Base-by-base conservation (phyloP, 495 filamentous ascomycete genomes). In the Sabuloglossum arenarium region DNA sequence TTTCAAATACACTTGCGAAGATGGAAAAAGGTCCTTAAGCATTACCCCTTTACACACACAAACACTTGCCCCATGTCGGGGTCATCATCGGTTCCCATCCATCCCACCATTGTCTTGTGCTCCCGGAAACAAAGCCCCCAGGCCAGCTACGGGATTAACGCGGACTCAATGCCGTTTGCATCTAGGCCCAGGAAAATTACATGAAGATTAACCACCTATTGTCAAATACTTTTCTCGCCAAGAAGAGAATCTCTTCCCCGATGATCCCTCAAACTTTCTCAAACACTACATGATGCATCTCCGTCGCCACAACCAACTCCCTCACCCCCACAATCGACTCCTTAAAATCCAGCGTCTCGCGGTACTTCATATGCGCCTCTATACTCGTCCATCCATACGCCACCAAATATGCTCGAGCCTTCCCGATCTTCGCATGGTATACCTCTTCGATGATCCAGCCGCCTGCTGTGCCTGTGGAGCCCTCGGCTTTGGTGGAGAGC, bases 331-430 rank as follows among this genome's bases (percentile, higher is more conserved):
- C 39, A 46, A 56, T 56, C 23, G 54, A 54, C 29, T 42, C 61
- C 10, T 54, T 58, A 60, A 80, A 81, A 21, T 61, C 66, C 53
- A 71, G 60, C 14, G 70, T 71, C 55, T 70, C 67, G 54, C 72
- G 69, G 25, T 68, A 73, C 57, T 63, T 57, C 65, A 65, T 62
- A 63, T 80, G 77, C 56, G 65, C 67, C 34, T 80, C 75, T 10
- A 74, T 64, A 58, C 68, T 75, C 23, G 71, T 67, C 78, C 79
- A 83, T 2, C 77, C 79, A 28, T 73, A 56, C 0, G 77, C 59
- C 43, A 67, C 62, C 50, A 68, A 60, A 34, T 68, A 67, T 23
- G 68, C 68, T 59, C 68, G 63, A 24, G 66, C 71, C 43, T 60
- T 67, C 43, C 63, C 60, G 59, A 63, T 68, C 19, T 64, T 61